Evolutionary conservation across 495 filamentous ascomycete species (phyloP), one percentile per base, ranked within the genome.

Genomic region (Letharia lupina): DNA sequence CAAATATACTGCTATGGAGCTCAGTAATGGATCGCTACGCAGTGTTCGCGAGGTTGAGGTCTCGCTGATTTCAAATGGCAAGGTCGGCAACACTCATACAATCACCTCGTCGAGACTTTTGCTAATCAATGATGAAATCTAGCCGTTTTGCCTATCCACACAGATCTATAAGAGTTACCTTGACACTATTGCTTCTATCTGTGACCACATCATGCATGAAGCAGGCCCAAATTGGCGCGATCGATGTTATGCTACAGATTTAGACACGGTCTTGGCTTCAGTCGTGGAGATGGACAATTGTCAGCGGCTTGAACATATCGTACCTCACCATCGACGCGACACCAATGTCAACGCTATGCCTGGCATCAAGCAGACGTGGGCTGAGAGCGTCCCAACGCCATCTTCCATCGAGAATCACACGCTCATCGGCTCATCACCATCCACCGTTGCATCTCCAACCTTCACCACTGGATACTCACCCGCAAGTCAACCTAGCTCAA

Each of bases 41-140:
- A 61, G 28, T 57, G 31, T 64, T 31, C 63, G 67, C 3, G 67
- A 68, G 11, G 57, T 68, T 31, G 67, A 68, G 15, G 63, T 62
- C 16, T 60, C 45, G 57, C 40, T 68, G 20, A 44, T 31, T 15
- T 61, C 63, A 1, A 56, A 18, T 54, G 67, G 63, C 42, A 68
- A 35, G 35, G 67, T 68, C 58, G 50, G 40, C 31, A 20, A 33
- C 35, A 45, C 20, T 44, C n/a, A 23, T 44, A 1, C 8, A 15
- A 37, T 35, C 33, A 23, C 3, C 12, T 40, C 33, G 1, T 50
- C 5, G 4, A 44, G 4, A 16, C 7, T 6, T 37, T 20, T 41
- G 47, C 67, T 68, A 40, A 68, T 47, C 6, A 3, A 35, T 60
- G 12, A 7, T 12, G 13, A 8, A 44, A 11, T 44, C 8, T 23